A percentile compares a stretch with the other conserved stretches of the same genome.
These are phyloP conservation scores for Botrytis aclada DNA, from an alignment of 2,329 filamentous ascomycete species.

Conservation along the genomic window DNA sequence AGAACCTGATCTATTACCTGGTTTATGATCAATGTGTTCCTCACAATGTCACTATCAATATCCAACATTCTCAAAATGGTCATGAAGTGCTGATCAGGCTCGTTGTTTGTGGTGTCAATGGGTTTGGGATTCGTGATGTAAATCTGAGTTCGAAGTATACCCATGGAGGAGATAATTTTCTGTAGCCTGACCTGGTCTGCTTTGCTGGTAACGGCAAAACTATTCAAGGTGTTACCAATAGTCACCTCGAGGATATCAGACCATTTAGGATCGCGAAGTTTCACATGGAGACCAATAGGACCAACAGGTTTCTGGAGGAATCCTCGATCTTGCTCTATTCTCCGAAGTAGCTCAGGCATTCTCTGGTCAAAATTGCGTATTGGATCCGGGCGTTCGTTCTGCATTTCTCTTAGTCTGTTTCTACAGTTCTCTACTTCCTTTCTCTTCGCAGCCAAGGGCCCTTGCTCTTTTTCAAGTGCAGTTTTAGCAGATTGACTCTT, in stretches of 20 bases:
- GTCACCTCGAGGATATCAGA: constrained; percentile 74
- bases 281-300: constrained; percentile 76
- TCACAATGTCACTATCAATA: constrained; percentile 75
- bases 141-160: constrained; percentile 40
- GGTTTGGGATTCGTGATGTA: constrained; percentile 55
- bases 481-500: constrained; percentile 38
- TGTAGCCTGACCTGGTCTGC: constrained; percentile 69
- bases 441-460: constrained; percentile 45
- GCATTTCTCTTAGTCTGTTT: constrained; percentile 49
- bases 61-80: constrained; percentile 79
- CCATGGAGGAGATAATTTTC: constrained; percentile 58
- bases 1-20: constrained; percentile 80
- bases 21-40: constrained; percentile 79
- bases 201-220: constrained; percentile 79
- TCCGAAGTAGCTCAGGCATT: constrained; percentile 61
- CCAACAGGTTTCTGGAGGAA: constrained; percentile 76
- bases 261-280: constrained; percentile 77
- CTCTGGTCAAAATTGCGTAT: constrained; percentile 62
- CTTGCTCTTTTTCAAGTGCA: constrained; percentile 37
- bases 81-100: constrained; percentile 69
- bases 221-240: constrained; percentile 66
- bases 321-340: constrained; percentile 65
- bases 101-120: constrained; percentile 61
- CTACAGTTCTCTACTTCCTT: constrained; percentile 54
- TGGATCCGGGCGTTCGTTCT: constrained; percentile 55